Evolutionary conservation across 148 eudicot genomes (phyloP).

Genomic region (Arctostaphylos glauca): DNA sequence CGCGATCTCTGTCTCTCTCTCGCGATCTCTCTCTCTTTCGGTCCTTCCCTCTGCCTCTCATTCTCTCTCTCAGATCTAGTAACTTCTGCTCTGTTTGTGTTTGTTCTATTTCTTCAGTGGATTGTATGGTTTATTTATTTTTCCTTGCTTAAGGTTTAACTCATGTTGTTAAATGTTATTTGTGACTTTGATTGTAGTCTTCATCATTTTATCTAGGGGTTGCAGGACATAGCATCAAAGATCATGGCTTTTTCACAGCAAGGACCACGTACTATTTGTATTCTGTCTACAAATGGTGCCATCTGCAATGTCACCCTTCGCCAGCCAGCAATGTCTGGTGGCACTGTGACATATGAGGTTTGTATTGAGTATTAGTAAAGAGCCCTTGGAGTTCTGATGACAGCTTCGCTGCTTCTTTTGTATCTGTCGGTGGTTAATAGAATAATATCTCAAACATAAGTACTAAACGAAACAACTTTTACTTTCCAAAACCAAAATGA

Average conservation of each 20-base stretch:
- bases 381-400: no score
- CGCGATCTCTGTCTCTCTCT: no score
- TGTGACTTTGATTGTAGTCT: background rate
- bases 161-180: background rate
- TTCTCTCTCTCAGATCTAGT: no score
- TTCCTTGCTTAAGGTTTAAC: background rate
- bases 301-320: constrained; percentile 71
- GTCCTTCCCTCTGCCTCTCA: no score
- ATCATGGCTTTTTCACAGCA: constrained; percentile 67
- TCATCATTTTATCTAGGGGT: background rate
- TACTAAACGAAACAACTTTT: no score
- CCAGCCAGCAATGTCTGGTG: constrained; percentile 59
- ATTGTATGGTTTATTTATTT: background rate
- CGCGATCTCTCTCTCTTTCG: no score
- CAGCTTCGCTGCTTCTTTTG: no score
- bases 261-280: constrained; percentile 71
- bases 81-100: no score
- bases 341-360: constrained; percentile 69
- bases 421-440: no score
- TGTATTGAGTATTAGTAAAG: background rate
- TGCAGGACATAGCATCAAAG: constrained; percentile 70
- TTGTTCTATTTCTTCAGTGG: background rate
- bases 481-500: no score
- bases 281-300: constrained; percentile 78
- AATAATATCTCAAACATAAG: no score